Conservation (phyloP, 345 rosid genomes). For the Psidium friedrichsthalianum region DNA sequence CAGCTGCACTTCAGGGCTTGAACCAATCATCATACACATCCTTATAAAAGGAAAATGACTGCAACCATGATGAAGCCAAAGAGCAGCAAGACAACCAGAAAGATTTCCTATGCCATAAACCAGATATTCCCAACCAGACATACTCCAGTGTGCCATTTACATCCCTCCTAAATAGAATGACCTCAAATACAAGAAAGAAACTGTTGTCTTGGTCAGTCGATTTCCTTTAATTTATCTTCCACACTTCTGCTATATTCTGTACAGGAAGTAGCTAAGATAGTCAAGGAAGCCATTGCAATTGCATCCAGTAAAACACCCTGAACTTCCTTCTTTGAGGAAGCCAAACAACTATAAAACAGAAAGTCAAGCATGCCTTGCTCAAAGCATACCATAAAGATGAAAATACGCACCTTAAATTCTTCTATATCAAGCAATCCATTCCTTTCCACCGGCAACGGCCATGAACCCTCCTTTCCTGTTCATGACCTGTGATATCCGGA, state of each 20-base stretch:
- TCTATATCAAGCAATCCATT: slow-evolving; percentile 22
- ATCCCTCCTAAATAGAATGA: too few relatives aligned
- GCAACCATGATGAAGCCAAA: too few relatives aligned
- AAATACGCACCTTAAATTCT: slow-evolving; percentile 21
- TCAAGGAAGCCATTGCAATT: not conserved
- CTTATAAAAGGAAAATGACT: too few relatives aligned
- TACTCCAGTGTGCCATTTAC: too few relatives aligned
- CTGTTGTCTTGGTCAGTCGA: too few relatives aligned
- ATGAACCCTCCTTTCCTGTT: slow-evolving; percentile 87
- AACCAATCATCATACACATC: too few relatives aligned
- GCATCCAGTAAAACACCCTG: not conserved
- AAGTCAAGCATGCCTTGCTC: not conserved
- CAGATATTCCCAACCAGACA: too few relatives aligned
- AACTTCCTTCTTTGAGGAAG: not conserved
- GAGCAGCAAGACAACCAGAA: too few relatives aligned
- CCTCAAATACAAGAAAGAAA: too few relatives aligned
- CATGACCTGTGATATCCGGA: slow-evolving; percentile 26
- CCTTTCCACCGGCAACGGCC: slow-evolving; percentile 54
- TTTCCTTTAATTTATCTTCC: too few relatives aligned
- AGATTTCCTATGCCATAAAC: too few relatives aligned
- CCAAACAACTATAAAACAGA: not conserved
- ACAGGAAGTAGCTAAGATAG: not conserved
- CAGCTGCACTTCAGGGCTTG: too few relatives aligned
- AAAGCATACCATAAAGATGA: not conserved
- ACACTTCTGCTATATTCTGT: not conserved